phyloP scores from a whole-genome alignment of 2,329 filamentous ascomycete genomes.

The Exophiala oligosperma region DNA sequence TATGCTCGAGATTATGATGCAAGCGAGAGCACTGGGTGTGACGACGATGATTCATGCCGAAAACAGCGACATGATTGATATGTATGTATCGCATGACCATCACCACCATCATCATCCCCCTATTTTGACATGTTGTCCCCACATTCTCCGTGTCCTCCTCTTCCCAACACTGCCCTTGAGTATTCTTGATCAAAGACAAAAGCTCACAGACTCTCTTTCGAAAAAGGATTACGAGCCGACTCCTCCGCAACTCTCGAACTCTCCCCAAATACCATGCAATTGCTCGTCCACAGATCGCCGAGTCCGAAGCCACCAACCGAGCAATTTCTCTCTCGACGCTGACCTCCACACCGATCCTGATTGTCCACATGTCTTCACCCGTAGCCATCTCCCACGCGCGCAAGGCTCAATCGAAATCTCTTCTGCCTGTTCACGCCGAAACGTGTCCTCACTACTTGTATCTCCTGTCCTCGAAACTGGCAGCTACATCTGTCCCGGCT shows the following conservation, averaged over 20 bases:
- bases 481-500: conserved; percentile 33
- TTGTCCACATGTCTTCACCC: conserved; percentile 55
- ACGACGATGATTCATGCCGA: conserved; percentile 52
- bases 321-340: conserved; percentile 53
- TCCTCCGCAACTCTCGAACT: conserved; percentile 14
- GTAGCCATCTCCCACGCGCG: conserved; percentile 51
- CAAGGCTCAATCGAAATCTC: conserved; percentile 48
- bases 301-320: conserved; percentile 50
- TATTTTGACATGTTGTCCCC: background rate
- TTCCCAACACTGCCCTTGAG: background rate
- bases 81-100: conserved; percentile 15
- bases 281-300: conserved; percentile 41
- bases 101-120: background rate
- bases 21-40: conserved; percentile 42
- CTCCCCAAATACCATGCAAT: conserved; percentile 44
- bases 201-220: conserved; percentile 29
- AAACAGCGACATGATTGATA: conserved; percentile 46
- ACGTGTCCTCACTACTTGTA: conserved; percentile 62
- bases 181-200: background rate
- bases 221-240: conserved; percentile 24
- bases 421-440: conserved; percentile 56
- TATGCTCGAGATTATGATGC: conserved; percentile 45
- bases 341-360: conserved; percentile 52
- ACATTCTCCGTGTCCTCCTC: too few species aligned
- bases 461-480: conserved; percentile 48